Evolutionary conservation across 169 alveolate genomes (phyloP).

Genomic region (Plasmodium chabaudi): DNA sequence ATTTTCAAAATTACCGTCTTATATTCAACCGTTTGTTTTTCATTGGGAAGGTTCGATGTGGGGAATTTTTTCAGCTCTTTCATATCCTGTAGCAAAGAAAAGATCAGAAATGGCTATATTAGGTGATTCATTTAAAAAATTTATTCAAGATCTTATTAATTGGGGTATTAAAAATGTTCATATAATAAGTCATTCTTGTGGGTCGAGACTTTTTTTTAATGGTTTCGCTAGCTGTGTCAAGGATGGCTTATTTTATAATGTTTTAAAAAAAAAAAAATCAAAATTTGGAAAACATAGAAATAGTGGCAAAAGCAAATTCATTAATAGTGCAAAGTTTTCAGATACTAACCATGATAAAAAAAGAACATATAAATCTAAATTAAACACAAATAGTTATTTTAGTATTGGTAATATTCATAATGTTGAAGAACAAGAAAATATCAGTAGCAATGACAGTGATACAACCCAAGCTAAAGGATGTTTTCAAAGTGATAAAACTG

Average conservation of each 20-base stretch:
- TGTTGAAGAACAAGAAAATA: not conserved
- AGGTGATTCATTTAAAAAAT: conserved; percentile 80
- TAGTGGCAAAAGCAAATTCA: not conserved
- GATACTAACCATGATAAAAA: not conserved
- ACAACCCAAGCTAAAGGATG: not conserved
- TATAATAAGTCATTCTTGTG: conserved; percentile 87
- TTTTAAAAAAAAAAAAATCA: conserved; percentile 27
- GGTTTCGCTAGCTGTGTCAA: conserved; percentile 79
- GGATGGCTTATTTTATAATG: conserved; percentile 57
- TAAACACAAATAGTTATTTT: not conserved
- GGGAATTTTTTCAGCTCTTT: conserved; percentile 85
- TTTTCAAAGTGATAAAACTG: not conserved
- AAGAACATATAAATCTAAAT: not conserved
- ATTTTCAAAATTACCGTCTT: conserved; percentile 87
- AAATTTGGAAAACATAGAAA: not conserved
- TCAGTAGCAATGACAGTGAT: not conserved
- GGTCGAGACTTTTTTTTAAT: conserved; percentile 86
- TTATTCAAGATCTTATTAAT: conserved; percentile 76
- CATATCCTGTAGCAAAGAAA: conserved; percentile 81
- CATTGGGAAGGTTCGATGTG: conserved; percentile 87
- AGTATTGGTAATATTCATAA: not conserved
- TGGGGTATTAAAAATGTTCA: conserved; percentile 83
- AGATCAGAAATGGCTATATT: conserved; percentile 77
- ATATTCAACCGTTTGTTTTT: conserved; percentile 87
- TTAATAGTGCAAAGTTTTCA: not conserved